A percentile compares a stretch with the other conserved stretches of the same genome.
phyloP scores from a whole-genome alignment of 2,329 filamentous ascomycete species.

The Alternaria metachromatica region DNA sequence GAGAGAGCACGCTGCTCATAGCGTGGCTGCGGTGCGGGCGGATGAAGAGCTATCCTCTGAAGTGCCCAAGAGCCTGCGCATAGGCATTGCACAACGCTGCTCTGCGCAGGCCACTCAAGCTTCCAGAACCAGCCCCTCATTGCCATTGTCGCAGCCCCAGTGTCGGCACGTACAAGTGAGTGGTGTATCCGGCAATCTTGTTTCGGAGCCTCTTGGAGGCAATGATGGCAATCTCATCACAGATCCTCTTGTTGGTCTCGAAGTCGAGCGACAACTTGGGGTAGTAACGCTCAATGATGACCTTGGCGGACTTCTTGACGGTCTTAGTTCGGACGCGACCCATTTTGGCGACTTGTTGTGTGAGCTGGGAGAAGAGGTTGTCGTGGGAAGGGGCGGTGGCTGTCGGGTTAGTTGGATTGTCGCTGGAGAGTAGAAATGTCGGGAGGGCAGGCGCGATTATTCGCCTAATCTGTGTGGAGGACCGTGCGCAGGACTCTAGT shows the following conservation, averaged over 20 bases:
- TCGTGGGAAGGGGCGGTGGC: conserved; percentile 32
- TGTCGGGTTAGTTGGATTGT: conserved; percentile 40
- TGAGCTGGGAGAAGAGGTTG: conserved; percentile 26
- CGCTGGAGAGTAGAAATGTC: conserved; percentile 22
- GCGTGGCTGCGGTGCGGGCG: neutral
- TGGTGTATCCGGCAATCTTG: conserved; percentile 93
- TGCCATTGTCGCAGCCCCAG: conserved; percentile 66
- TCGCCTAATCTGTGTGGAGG: conserved; percentile 30
- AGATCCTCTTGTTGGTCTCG: conserved; percentile 99
- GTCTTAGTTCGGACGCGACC: conserved; percentile 68
- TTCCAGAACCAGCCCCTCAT: conserved; percentile 87
- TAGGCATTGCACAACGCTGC: neutral
- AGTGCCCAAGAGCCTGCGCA: neutral
- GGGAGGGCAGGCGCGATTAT: conserved; percentile 14
- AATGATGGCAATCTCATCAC: conserved; percentile 99
- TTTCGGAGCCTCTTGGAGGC: conserved; percentile 98
- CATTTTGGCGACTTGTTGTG: conserved; percentile 53
- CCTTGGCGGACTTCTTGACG: conserved; percentile 91
- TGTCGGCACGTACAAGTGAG: conserved; percentile 51
- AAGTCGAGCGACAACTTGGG: conserved; percentile 98
- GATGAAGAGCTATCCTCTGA: neutral
- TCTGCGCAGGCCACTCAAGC: conserved; percentile 76
- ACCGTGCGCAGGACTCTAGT: conserved; percentile 3
- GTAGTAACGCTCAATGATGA: conserved; percentile 89
- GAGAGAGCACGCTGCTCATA: neutral